Conservation (phyloP, 805 yeast genomes). For the Wickerhamomyces xylosicus region DNA sequence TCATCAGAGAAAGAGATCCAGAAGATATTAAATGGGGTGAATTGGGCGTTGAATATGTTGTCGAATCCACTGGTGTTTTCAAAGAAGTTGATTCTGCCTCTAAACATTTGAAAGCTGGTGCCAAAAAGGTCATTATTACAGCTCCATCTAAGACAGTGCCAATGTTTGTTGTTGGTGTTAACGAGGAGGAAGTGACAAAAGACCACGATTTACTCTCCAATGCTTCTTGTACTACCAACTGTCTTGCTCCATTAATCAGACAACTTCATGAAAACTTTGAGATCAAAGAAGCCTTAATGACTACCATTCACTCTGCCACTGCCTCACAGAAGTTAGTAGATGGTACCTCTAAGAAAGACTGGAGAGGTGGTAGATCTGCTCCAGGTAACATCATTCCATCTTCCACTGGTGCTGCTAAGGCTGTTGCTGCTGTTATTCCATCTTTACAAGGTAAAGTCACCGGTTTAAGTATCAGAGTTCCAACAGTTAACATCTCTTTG, state of each 20-base stretch:
- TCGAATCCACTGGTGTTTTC: slow-evolving; percentile 69
- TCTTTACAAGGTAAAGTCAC: slow-evolving; percentile 86
- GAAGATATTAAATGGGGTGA: slow-evolving; percentile 60
- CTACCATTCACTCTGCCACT: slow-evolving; percentile 92
- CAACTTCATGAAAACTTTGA: slow-evolving; percentile 79
- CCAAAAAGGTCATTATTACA: slow-evolving; percentile 67
- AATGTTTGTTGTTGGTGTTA: slow-evolving; percentile 91
- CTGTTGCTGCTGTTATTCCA: slow-evolving; percentile 93
- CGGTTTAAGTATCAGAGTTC: slow-evolving; percentile 90
- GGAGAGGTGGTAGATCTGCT: slow-evolving; percentile 98
- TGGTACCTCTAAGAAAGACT: slow-evolving; percentile 95
- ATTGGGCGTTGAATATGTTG: slow-evolving; percentile 48
- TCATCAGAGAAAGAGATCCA: slow-evolving; percentile 61
- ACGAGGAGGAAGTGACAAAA: slow-evolving; percentile 66
- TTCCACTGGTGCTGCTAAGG: slow-evolving; percentile 96
- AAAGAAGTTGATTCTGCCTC: slow-evolving; percentile 54
- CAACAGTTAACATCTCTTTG: slow-evolving; percentile 88
- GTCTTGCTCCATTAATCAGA: slow-evolving; percentile 92
- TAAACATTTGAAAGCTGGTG: slow-evolving; percentile 64
- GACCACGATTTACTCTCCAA: slow-evolving; percentile 75
- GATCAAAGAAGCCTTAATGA: slow-evolving; percentile 87
- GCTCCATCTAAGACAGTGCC: slow-evolving; percentile 94
- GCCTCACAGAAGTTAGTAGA: slow-evolving; percentile 96
- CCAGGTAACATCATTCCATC: slow-evolving; percentile 93
- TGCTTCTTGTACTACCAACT: slow-evolving; percentile 94